Percentiles rank a stretch among this genome's conserved stretches.
Conservation (phyloP, 345 rosid species). For the Barbarea vulgaris region DNA sequence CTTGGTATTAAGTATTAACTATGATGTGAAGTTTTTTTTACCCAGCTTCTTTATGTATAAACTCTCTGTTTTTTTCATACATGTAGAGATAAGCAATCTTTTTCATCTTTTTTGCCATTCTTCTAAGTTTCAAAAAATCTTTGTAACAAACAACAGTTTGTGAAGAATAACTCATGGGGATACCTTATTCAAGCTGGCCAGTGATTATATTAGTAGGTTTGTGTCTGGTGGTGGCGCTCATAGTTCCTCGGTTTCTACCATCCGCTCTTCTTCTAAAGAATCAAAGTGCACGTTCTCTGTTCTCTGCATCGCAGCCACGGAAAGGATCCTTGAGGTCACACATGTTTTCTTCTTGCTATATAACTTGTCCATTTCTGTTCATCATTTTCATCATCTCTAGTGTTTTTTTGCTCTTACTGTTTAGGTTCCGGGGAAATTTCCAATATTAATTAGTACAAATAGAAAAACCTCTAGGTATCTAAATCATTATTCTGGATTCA, state of each 20-base stretch:
- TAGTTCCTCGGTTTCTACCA: constrained; percentile 55
- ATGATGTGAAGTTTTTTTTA: constrained; percentile 83
- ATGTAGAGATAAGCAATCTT: neutral
- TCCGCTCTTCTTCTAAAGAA: constrained; percentile 42
- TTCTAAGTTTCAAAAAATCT: neutral
- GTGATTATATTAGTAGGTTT: constrained; percentile 48
- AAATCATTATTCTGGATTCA: neutral
- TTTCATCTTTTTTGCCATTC: neutral
- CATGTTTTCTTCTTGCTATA: neutral
- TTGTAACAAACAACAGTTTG: constrained; percentile 50
- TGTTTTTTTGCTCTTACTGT: neutral
- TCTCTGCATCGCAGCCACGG: neutral
- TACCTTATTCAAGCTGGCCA: constrained; percentile 66
- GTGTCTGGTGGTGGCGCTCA: constrained; percentile 55
- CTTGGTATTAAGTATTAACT: constrained; percentile 51
- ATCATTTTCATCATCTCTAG: neutral
- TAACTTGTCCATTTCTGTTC: neutral
- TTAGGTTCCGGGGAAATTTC: neutral
- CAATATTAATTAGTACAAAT: neutral
- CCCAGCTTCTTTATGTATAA: constrained; percentile 80
- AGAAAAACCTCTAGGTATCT: neutral
- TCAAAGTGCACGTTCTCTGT: neutral
- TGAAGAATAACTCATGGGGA: constrained; percentile 65
- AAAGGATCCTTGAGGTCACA: constrained; percentile 1
- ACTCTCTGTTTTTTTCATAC: neutral